Percentiles rank a stretch among this genome's conserved stretches.
phyloP scores from a whole-genome alignment of 768 basidiomycete genomes.

The Mycena alexandri region DNA sequence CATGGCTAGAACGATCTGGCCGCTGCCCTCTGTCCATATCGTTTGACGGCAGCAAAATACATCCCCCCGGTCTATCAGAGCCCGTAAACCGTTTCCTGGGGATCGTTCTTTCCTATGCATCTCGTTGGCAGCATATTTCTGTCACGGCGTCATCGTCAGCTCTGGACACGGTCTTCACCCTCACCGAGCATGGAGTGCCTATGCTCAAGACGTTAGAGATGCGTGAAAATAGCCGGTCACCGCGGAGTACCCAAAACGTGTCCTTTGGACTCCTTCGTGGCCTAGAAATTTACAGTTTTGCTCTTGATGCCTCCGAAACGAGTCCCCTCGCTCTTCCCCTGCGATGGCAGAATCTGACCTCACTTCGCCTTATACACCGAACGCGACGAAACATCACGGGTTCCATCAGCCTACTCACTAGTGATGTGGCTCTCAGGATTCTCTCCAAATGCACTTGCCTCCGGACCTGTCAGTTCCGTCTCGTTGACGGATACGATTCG shows the following conservation, averaged over 20 bases:
- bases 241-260: not conserved
- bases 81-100: not conserved
- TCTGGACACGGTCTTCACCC: not conserved
- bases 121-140: not conserved
- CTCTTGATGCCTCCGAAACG: not conserved
- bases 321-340: too few species aligned
- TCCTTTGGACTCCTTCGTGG: not conserved
- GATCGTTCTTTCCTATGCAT: not conserved
- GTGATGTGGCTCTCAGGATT: too few species aligned
- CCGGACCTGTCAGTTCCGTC: too few species aligned
- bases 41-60: not conserved
- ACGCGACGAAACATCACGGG: too few species aligned
- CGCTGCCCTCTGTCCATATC: constrained; percentile 13
- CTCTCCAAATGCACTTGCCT: too few species aligned
- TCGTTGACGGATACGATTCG: too few species aligned
- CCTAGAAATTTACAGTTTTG: not conserved
- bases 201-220: not conserved
- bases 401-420: too few species aligned
- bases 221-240: not conserved
- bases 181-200: not conserved
- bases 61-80: not conserved
- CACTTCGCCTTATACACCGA: too few species aligned
- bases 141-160: not conserved
- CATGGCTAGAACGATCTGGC: not conserved
- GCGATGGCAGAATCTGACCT: too few species aligned